Evolutionary conservation across 169 alveolate genomes (phyloP), one percentile per base, ranked within the genome.

Genomic region (Eimeria falciformis): DNA sequence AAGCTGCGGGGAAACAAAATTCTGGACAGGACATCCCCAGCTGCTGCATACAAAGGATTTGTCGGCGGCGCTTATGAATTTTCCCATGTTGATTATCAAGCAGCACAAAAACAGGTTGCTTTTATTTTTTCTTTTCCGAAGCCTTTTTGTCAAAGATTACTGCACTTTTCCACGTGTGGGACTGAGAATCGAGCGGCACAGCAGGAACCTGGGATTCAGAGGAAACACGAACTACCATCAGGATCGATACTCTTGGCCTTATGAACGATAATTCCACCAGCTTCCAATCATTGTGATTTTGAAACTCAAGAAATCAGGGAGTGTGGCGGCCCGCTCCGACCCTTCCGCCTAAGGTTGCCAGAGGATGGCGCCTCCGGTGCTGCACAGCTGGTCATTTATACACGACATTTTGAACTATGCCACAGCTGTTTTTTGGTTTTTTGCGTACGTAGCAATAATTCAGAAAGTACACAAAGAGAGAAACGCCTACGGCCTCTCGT

Each of bases 351-450:
- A 7, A 50, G 62, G 62, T 14, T 50, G 7, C 14, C 71, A 21
- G 71, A n/a, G 73, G 5, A 62, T 14, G 73, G 25, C 25, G 73
- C 43, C 69, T n/a, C 92, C 92, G 55, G 2, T 55, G 53, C 88
- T 87, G 86, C 82, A 87, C 23, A 25, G 65, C 11, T 50, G 82
- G 93, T 53, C 93, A 2, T 92, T 81, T 55, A 69, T 94, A 23
- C 95, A 91, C 53, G 95, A 93, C 65, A 9, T 93, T 33, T 11
- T 94, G 33, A 94, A 93, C 69, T 89, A 91, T 55, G 82, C 93
- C 17, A 93, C 96, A 9, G 96, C 96, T 33, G 11, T 94, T 0
- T 87, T 94, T 12, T 94, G 96, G 96, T 62, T 94, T n/a, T 29
- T 86, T 45, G 96, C 95, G 43, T 94, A 94, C 77, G 93, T 75